Evolutionary conservation across 2,329 filamentous ascomycete species (phyloP), one percentile per base, ranked within the genome.

Genomic region (Xylogone sp.): DNA sequence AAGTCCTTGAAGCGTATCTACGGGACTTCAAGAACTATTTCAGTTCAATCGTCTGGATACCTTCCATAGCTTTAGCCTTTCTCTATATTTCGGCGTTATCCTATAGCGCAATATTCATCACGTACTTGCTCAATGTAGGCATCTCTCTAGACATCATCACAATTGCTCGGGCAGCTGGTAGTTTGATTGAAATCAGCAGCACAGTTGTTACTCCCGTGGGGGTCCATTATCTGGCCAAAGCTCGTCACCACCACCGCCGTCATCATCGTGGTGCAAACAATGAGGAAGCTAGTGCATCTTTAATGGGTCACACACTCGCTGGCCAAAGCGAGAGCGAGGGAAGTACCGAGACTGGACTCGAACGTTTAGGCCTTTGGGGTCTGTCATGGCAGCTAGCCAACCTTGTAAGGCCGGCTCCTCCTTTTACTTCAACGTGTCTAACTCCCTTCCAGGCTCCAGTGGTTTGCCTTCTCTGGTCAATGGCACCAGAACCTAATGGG

Each of bases 11-110:
- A 21, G 45, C 46, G 39, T 70, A 69, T 48, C 51, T 59, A 9
- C 54, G 60, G 13, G 67, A 67, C 20, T 63, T 71, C 46, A 59
- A 60, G 12, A 59, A 65, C 52, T 75, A 75, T 54, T 69, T 71
- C 53, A 57, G 56, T 7, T 68, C 66, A 3, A 56, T 61, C 1
- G 71, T 71, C 43, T 72, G 70, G 65, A 59, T 72, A 4, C 71
- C 78, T 0, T 81, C 78, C 0, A 64, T 79, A 12, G 69, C 77
- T 2, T 61, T 79, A 7, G 72, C 74, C 9, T 60, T 81, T 3
- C 69, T 81, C 13, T 78, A 81, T 59, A 67, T 82, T 29, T 82
- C 79, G 1, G 77, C 81, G 16, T 65, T 83, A 16, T 75, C 76
- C 1, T 82, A 81, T 58, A 69, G 74, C 1, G 73, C 74, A 1